Conservation (phyloP, 192 early-diverging fungal genomes). For the Backusella sp. region DNA sequence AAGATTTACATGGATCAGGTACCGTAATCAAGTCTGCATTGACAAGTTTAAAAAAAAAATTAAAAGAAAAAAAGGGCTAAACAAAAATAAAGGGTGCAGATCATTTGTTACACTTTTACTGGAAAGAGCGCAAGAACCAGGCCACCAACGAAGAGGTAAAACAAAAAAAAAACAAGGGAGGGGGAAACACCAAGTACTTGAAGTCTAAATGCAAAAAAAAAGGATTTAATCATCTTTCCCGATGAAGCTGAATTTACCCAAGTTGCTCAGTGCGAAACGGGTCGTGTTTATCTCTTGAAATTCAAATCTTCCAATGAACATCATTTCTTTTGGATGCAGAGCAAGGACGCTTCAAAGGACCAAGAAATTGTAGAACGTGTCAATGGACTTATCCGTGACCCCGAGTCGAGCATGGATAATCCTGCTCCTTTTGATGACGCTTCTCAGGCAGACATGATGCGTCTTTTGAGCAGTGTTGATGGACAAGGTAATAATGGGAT, state of each 20-base stretch:
- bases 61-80: background rate
- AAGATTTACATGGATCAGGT: conserved; percentile 64
- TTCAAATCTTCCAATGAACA: conserved; percentile 80
- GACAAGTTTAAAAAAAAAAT: background rate
- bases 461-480: conserved; percentile 18
- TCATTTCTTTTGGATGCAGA: conserved; percentile 87
- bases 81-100: conserved; percentile 49
- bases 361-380: conserved; percentile 53
- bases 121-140: conserved; percentile 70
- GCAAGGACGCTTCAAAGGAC: conserved; percentile 57
- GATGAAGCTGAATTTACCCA: conserved; percentile 71
- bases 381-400: conserved; percentile 60
- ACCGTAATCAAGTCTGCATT: background rate
- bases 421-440: conserved; percentile 14
- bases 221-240: conserved; percentile 73
- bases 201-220: background rate
- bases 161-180: background rate
- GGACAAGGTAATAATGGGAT: background rate
- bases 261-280: conserved; percentile 56
- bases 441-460: conserved; percentile 26
- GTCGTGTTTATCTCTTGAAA: conserved; percentile 78
- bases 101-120: conserved; percentile 74
- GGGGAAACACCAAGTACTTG: background rate
- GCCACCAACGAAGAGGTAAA: conserved; percentile 46
- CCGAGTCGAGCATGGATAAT: conserved; percentile 33